phyloP scores from a whole-genome alignment of 306 rosid genomes.

The Cucumis hystrix region DNA sequence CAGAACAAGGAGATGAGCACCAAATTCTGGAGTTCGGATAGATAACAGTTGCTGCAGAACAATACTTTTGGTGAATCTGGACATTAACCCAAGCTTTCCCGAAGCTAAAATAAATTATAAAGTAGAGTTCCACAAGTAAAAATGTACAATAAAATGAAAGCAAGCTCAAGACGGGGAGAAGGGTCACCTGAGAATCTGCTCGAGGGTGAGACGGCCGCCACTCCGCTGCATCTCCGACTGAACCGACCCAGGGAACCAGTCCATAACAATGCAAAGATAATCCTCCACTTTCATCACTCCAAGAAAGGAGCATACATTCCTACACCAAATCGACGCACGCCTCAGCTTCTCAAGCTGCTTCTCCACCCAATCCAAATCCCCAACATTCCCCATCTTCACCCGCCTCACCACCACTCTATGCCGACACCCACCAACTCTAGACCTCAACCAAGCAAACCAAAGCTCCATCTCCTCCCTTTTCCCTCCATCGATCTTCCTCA shows the following conservation, averaged over 20 bases:
- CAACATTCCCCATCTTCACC: conserved; percentile 41
- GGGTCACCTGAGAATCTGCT: conserved; percentile 78
- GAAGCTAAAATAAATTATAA: not conserved
- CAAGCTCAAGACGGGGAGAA: not conserved
- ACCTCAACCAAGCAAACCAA: conserved; percentile 61
- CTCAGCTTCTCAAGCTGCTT: conserved; percentile 75
- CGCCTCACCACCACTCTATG: conserved; percentile 77
- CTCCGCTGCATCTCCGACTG: conserved; percentile 96
- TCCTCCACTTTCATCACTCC: conserved; percentile 62
- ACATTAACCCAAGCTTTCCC: not conserved
- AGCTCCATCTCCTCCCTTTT: conserved; percentile 63
- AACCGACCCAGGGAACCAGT: conserved; percentile 73
- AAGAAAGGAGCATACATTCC: conserved; percentile 91
- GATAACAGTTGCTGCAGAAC: not conserved
- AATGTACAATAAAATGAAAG: not conserved
- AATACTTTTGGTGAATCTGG: not conserved
- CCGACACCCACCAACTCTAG: conserved; percentile 45
- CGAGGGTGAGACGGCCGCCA: conserved; percentile 92
- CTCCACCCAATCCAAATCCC: conserved; percentile 78
- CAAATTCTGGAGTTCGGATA: not conserved
- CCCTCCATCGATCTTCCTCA: conserved; percentile 65
- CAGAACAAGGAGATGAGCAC: not conserved
- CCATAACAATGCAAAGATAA: conserved; percentile 76
- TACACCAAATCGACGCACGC: conserved; percentile 95
- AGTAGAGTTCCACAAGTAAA: not conserved